Percentiles rank a stretch among this genome's conserved stretches.
Evolutionary conservation across 2,329 filamentous ascomycete species (phyloP).

Genomic region (Xylaria sp.): DNA sequence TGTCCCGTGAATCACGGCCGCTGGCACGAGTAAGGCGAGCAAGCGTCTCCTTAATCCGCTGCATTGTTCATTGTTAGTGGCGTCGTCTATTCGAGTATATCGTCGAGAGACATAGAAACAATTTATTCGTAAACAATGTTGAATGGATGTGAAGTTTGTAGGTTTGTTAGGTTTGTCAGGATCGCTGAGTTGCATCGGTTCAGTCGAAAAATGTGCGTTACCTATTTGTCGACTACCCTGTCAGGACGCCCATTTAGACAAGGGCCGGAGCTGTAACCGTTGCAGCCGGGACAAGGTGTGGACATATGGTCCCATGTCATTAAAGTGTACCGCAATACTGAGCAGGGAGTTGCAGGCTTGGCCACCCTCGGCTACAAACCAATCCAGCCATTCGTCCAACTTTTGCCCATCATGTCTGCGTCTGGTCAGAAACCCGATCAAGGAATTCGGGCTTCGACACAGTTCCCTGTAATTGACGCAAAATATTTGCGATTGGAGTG

Average conservation of each 20-base stretch:
- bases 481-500: background rate
- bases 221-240: slow-evolving; percentile 15
- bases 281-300: slow-evolving; percentile 28
- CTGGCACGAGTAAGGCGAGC: slow-evolving; percentile 38
- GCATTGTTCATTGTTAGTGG: slow-evolving; percentile 36
- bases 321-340: background rate
- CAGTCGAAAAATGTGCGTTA: slow-evolving; percentile 10
- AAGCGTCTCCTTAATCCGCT: slow-evolving; percentile 41
- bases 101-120: slow-evolving; percentile 7
- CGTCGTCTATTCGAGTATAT: background rate
- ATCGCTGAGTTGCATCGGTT: slow-evolving; percentile 1
- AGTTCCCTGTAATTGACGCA: background rate
- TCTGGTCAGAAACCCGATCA: background rate
- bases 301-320: slow-evolving; percentile 21
- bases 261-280: slow-evolving; percentile 24
- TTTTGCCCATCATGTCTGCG: background rate
- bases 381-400: background rate
- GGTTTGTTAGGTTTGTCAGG: too few species aligned
- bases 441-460: background rate
- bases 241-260: slow-evolving; percentile 11
- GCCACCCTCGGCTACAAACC: background rate
- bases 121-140: slow-evolving; percentile 6
- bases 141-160: slow-evolving; percentile 6
- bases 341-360: slow-evolving; percentile 11
- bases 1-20: slow-evolving; percentile 35